A percentile compares a stretch with the other conserved stretches of the same genome.
These are phyloP conservation scores for Rhizopus arrhizus DNA, from an alignment of 371 early-diverging fungal genomes.

Conservation along the genomic window DNA sequence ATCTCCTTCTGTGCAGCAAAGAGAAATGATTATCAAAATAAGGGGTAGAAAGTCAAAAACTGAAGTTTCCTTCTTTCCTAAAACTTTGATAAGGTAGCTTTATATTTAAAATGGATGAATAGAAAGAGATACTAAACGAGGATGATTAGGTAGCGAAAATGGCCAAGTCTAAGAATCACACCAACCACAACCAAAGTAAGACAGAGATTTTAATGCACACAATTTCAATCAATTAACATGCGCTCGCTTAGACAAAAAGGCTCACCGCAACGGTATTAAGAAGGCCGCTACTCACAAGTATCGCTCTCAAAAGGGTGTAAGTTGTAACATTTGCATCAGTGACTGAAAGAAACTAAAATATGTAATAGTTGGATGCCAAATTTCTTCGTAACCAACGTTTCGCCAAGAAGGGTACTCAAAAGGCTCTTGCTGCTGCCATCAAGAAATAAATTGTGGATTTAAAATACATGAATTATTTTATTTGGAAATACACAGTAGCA, in stretches of 20 bases:
- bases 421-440: constrained; percentile 37
- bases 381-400: constrained; percentile 98
- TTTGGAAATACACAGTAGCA: neutral
- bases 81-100: neutral
- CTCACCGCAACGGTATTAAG: constrained; percentile 98
- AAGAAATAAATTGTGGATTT: constrained; percentile 77
- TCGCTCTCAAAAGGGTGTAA: constrained; percentile 91
- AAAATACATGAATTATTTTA: too few relatives aligned
- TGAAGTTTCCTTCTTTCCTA: neutral
- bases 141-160: constrained; percentile 42
- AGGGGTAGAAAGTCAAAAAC: neutral
- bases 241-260: constrained; percentile 80
- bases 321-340: constrained; percentile 22
- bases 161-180: constrained; percentile 99
- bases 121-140: neutral
- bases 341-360: neutral
- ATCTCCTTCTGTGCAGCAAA: too few relatives aligned
- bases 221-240: neutral
- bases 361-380: constrained; percentile 85
- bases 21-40: too few relatives aligned
- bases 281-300: constrained; percentile 87
- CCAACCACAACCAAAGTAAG: constrained; percentile 99
- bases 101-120: neutral
- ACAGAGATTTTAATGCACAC: neutral
- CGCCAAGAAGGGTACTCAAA: constrained; percentile 81